These are phyloP conservation scores for Starmerella cellae DNA, from an alignment of 805 yeast genomes.

Conservation along the genomic window DNA sequence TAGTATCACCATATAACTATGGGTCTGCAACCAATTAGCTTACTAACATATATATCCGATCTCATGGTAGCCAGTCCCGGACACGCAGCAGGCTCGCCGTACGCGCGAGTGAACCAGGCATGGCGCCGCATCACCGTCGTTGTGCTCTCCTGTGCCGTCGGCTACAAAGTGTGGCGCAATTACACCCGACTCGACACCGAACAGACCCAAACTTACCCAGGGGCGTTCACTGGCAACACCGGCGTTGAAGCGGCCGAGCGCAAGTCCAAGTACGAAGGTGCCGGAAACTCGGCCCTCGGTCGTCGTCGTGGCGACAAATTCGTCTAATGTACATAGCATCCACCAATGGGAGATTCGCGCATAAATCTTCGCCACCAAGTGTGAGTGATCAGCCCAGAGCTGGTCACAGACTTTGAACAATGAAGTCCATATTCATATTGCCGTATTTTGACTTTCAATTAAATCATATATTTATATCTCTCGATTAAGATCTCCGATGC, in stretches of 20 bases:
- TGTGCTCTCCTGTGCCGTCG: conserved; percentile 21
- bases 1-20: too few relatives aligned
- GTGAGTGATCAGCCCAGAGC: too few relatives aligned
- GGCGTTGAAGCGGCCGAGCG: conserved; percentile 22
- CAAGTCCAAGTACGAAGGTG: conserved; percentile 29
- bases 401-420: too few relatives aligned
- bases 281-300: conserved; percentile 28
- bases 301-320: conserved; percentile 21
- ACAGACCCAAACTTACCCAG: conserved; percentile 22
- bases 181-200: conserved; percentile 15
- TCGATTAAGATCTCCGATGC: too few relatives aligned
- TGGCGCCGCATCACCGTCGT: conserved; percentile 24
- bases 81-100: conserved; percentile 20
- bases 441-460: too few relatives aligned
- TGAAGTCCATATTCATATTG: too few relatives aligned
- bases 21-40: too few relatives aligned
- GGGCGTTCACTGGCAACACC: conserved; percentile 25
- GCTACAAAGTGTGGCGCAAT: conserved; percentile 22
- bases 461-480: too few relatives aligned
- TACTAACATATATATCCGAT: not conserved
- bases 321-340: not conserved
- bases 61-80: conserved; percentile 9
- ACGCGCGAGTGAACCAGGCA: conserved; percentile 24
- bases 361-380: too few relatives aligned
- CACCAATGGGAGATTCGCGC: too few relatives aligned